Evolutionary conservation across 2,329 filamentous ascomycete genomes (phyloP), one percentile per base, ranked within the genome.

Genomic region (Magnaporthiopsis incrustans): DNA sequence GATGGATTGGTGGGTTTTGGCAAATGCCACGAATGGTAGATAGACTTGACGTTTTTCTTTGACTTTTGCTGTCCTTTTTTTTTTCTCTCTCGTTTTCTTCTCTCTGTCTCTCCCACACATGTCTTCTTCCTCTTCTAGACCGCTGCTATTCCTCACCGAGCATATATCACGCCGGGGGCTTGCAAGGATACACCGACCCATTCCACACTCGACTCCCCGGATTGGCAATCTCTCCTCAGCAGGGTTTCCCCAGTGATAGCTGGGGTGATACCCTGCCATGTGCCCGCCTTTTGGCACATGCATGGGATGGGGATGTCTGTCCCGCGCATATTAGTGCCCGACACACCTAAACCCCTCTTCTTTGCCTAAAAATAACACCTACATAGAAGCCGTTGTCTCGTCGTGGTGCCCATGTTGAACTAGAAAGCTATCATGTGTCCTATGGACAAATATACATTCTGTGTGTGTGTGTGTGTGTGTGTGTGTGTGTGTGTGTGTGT

Each of bases 11-110:
- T 53, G 18, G 44, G 6, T n/a, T n/a, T 53, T 35, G 44, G 38
- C 26, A 57, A n/a, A 63, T 33, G 61, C 27, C n/a, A 15, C 15
- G 61, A 18, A 30, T 33, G 32, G 5, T 10, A 53, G 11, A 32
- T 57, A 57, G 60, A 27, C 22, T 61, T 38, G 59, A 38, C 59
- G 33, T 15, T 22, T 58, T 56, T 38, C 22, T 61, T 58, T 44
- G 26, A 18, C 22, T 35, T 50, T 25, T 5, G 32, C 25, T 27
- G 25, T 60, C 4, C 14, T 26, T 38, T 60, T 30, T 3, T 11
- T 59, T 64, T 57, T 60, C 4, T 11, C 32, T 57, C 15, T 56
- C 32, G 3, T 60, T 7, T 27, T 62, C n/a, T 63, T 38, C 25
- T 56, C 30, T 33, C 25, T 35, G 25, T 15, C 8, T 35, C 32